Evolutionary conservation across 2,329 filamentous ascomycete species (phyloP).

Genomic region (Cordyceps cicadae): DNA sequence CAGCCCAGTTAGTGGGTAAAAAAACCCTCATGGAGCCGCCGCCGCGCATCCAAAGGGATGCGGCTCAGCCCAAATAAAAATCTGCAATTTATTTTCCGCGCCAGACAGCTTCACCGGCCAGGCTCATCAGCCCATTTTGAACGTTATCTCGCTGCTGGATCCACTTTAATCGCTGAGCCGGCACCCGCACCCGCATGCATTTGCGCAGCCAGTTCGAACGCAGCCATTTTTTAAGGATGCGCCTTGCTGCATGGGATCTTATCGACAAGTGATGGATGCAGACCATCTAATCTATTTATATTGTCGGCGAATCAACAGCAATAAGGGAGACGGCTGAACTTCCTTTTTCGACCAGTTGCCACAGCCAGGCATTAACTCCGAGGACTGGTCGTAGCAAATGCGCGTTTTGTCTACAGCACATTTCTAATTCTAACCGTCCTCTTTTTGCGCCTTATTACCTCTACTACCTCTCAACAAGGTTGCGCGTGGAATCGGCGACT

Average conservation of each 20-base stretch:
- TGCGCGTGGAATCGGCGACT: too few relatives aligned
- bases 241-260: neutral
- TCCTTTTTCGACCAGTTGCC: too few relatives aligned
- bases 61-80: neutral
- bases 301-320: neutral
- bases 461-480: too few relatives aligned
- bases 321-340: too few relatives aligned
- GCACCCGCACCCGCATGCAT: neutral
- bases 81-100: neutral
- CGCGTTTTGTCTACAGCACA: too few relatives aligned
- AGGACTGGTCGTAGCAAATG: too few relatives aligned
- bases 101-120: neutral
- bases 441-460: too few relatives aligned
- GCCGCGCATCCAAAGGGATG: neutral
- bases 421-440: too few relatives aligned
- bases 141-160: neutral
- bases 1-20: too few relatives aligned
- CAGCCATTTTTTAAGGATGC: neutral
- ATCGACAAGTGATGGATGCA: neutral
- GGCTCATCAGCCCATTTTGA: neutral
- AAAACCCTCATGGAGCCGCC: too few relatives aligned
- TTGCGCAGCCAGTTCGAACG: neutral
- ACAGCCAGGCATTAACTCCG: too few relatives aligned
- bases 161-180: neutral
- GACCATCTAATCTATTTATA: neutral